phyloP scores from a whole-genome alignment of 208 protist species.

The Crithidia thermophila region DNA sequence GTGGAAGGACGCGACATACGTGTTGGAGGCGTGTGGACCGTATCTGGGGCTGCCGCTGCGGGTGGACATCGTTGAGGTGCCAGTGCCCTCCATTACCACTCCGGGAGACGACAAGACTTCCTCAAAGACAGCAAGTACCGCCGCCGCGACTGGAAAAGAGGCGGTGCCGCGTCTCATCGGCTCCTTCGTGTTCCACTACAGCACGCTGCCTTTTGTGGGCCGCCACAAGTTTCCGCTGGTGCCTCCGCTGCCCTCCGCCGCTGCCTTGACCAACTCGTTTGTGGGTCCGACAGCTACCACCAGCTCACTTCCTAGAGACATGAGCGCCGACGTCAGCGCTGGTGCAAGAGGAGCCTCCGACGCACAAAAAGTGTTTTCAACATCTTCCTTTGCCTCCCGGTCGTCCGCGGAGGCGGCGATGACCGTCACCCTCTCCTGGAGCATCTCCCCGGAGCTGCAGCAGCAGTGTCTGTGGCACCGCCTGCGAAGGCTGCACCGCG shows the following conservation, averaged over 20 bases:
- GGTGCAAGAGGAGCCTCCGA: too few species aligned
- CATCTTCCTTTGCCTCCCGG: too few species aligned
- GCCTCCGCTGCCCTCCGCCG: neutral
- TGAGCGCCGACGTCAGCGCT: neutral
- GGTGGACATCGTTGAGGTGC: neutral
- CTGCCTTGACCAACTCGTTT: neutral
- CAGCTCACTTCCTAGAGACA: neutral
- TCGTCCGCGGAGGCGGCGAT: neutral
- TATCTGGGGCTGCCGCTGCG: conserved; percentile 2
- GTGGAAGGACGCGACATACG: neutral
- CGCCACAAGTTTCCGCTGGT: neutral
- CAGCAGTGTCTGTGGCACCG: neutral
- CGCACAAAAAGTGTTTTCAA: too few species aligned
- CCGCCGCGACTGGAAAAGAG: too few species aligned
- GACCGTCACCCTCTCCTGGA: conserved; percentile 1
- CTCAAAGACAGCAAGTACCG: too few species aligned
- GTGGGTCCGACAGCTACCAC: neutral
- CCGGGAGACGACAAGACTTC: too few species aligned
- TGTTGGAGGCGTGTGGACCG: neutral
- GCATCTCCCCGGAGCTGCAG: neutral
- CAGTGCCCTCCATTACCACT: too few species aligned
- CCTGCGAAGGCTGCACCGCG: neutral
- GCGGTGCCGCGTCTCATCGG: neutral
- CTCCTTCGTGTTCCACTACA: conserved; percentile 2
- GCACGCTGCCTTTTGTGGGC: conserved; percentile 7